phyloP scores from a whole-genome alignment of 768 basidiomycete species.

The Termitomyces eurrhizus region DNA sequence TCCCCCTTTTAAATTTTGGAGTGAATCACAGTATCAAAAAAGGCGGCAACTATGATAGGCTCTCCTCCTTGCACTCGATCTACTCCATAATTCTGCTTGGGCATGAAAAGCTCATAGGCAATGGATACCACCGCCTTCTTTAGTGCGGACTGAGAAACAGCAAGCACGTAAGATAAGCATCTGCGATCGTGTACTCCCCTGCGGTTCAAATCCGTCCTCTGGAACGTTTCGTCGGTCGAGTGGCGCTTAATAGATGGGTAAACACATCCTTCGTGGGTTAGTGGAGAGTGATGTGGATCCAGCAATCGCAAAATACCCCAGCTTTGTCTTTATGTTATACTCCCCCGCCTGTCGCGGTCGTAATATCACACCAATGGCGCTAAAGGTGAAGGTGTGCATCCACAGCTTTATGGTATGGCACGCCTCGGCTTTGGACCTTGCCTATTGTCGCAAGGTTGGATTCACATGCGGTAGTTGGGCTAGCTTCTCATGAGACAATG shows the following conservation, averaged over 20 bases:
- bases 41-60: background rate
- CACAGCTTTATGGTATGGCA: background rate
- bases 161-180: background rate
- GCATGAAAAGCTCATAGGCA: conserved; percentile 11
- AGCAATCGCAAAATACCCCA: background rate
- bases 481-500: background rate
- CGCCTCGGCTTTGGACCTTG: background rate
- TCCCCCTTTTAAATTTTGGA: background rate
- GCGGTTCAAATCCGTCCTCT: background rate
- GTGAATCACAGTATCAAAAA: conserved; percentile 15
- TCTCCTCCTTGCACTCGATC: conserved; percentile 1
- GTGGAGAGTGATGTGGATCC: background rate
- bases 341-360: background rate
- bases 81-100: conserved; percentile 14
- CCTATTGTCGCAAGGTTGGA: background rate
- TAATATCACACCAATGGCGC: background rate
- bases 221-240: background rate
- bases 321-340: background rate
- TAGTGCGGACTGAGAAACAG: background rate
- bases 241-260: background rate
- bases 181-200: background rate
- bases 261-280: background rate
- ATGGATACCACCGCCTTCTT: conserved; percentile 18
- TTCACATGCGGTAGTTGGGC: background rate
- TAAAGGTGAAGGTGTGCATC: background rate